Conservation (phyloP, 1,139 yeast species). For the Yamadazyma kanchanaburiensis region DNA sequence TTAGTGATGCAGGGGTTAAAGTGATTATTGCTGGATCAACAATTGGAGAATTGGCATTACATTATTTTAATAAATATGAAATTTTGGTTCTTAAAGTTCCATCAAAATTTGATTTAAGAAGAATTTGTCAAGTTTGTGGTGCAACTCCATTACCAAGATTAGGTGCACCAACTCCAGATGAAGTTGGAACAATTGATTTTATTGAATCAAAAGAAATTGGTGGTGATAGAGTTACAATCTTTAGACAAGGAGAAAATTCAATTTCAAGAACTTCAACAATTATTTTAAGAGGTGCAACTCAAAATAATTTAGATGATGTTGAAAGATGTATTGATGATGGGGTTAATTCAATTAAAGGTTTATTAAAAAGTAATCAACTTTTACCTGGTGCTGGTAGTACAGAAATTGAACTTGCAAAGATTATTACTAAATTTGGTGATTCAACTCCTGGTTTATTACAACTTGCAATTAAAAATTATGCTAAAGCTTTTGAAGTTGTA, state of each 20-base stretch:
- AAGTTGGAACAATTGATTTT: slow-evolving; percentile 81
- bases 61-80: slow-evolving; percentile 83
- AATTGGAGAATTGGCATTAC: slow-evolving; percentile 89
- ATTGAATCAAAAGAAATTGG: slow-evolving; percentile 95
- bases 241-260: slow-evolving; percentile 71
- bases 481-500: slow-evolving; percentile 93
- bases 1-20: slow-evolving; percentile 77
- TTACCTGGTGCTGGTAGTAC: slow-evolving; percentile 97
- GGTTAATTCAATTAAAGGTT: slow-evolving; percentile 86
- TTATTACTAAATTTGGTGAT: slow-evolving; percentile 83
- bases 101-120: slow-evolving; percentile 88
- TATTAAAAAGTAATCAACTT: slow-evolving; percentile 73
- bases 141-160: slow-evolving; percentile 94
- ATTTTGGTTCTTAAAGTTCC: slow-evolving; percentile 86
- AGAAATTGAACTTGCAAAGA: slow-evolving; percentile 85
- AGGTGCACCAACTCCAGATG: slow-evolving; percentile 96
- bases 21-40: slow-evolving; percentile 93
- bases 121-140: slow-evolving; percentile 94
- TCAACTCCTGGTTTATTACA: slow-evolving; percentile 90
- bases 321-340: slow-evolving; percentile 98
- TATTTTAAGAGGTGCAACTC: slow-evolving; percentile 96
- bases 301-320: slow-evolving; percentile 85
- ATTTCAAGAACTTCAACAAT: slow-evolving; percentile 81
- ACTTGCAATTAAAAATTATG: slow-evolving; percentile 90
- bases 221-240: slow-evolving; percentile 94